These are phyloP conservation scores for Colletotrichum destructivum DNA, from an alignment of 2,329 filamentous ascomycete genomes.

Conservation along the genomic window DNA sequence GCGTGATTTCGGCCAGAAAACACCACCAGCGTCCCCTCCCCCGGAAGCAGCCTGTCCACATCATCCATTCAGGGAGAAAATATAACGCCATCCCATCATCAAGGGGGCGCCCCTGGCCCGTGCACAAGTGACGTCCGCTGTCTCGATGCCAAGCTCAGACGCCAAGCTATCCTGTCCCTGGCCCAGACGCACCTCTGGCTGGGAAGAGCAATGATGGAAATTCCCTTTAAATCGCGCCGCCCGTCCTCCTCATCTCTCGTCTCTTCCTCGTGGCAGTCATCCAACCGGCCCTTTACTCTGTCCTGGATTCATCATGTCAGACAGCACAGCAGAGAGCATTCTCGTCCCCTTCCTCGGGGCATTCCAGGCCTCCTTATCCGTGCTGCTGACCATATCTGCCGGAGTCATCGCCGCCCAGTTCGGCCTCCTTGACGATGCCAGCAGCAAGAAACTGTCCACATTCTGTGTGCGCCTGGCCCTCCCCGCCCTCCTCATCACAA, in stretches of 20 bases:
- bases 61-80: not conserved
- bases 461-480: constrained; percentile 64
- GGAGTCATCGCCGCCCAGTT: constrained; percentile 58
- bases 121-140: constrained; percentile 39
- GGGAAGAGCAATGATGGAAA: not conserved
- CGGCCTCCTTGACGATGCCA: constrained; percentile 53
- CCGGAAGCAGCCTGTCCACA: constrained; percentile 27
- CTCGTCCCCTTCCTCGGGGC: constrained; percentile 60
- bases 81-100: not conserved
- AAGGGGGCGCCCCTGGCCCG: constrained; percentile 27
- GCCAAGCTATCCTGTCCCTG: constrained; percentile 31
- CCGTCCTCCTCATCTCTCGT: not conserved
- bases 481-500: constrained; percentile 61
- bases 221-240: constrained; percentile 10
- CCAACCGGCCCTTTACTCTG: not conserved
- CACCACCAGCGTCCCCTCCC: not conserved
- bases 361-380: constrained; percentile 63
- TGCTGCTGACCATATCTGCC: constrained; percentile 62
- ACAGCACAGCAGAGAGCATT: constrained; percentile 42
- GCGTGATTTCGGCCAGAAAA: not conserved
- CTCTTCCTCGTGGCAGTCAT: too few species aligned
- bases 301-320: constrained; percentile 28
- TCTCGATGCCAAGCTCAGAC: constrained; percentile 32
- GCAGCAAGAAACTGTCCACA: constrained; percentile 60
- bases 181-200: constrained; percentile 7